Evolutionary conservation across 1,284 basidiomycete genomes (phyloP), one percentile per base, ranked within the genome.

Genomic region (Fomitopsis schrenkii): DNA sequence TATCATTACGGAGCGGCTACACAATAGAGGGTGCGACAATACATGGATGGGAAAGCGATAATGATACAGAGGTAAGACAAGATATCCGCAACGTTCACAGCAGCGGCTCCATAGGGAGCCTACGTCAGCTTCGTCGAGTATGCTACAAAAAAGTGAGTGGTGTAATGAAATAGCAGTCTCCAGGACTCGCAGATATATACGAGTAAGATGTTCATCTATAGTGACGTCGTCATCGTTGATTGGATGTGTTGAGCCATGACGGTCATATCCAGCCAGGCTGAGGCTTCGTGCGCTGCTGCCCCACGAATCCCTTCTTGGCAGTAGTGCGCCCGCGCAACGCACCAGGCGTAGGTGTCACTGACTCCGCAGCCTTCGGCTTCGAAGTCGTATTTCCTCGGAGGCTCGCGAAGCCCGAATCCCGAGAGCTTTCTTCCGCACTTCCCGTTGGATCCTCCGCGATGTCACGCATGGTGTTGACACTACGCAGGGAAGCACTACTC

Each of bases 401-500:
- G 55, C 68, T 68, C 38, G 61, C 68, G 36, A 68, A 67, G 12
- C 67, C 67, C 6, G 68, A 70, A 56, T 70, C 68, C 44, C 63
- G 63, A 44, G 66, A 68, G 22, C 58, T 40, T 61, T 55, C 41
- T 62, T 28, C 44, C 28, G 26, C 58, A 46, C 55, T 59, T 36
- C 57, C 54, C 17, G 48, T 14, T 10, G 64, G 58, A n/a, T 54
- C 61, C 56, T 71, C 69, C 19, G 60, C 62, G 12, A 62, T 56
- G 55, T 75, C 75, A 59, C 71, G 72, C n/a, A 75, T 64, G 7
- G 74, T 75, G 52, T 67, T 68, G 54, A 72, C 65, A 59, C 73
- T 75, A 60, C 69, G 69, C 40, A 67, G 28, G 17, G 71, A 70
- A 40, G 65, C 58, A 56, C 53, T 67, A 68, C 71, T 75, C 35